These are phyloP conservation scores for Porogramme epimiltina DNA, from an alignment of 1,284 basidiomycete species.

Conservation along the genomic window DNA sequence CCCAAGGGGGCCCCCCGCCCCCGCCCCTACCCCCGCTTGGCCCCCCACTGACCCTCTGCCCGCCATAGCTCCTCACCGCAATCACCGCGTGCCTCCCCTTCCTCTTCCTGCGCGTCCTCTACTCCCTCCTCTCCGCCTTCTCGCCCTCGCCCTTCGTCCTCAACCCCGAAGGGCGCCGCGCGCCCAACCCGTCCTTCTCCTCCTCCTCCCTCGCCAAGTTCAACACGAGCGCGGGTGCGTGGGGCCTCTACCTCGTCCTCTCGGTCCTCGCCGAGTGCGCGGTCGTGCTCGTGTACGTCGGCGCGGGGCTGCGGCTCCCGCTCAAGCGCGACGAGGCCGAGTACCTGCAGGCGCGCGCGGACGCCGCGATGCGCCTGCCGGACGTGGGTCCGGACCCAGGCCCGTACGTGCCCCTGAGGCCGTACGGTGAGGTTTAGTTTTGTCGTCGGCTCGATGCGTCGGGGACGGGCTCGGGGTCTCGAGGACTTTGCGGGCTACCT, in stretches of 20 bases:
- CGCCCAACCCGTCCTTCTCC: background rate
- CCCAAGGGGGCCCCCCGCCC: too few species aligned
- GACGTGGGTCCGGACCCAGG: too few species aligned
- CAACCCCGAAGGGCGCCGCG: constrained; percentile 7
- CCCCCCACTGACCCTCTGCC: background rate
- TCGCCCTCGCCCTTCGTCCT: constrained; percentile 16
- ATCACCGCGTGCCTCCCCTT: constrained; percentile 57
- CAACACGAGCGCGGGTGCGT: constrained; percentile 53
- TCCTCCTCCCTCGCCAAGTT: constrained; percentile 29
- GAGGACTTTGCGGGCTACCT: too few species aligned
- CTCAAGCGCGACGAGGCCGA: constrained; percentile 32
- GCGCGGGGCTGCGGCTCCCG: constrained; percentile 38
- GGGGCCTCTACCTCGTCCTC: constrained; percentile 57
- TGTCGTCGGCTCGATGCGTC: too few species aligned
- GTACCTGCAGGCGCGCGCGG: background rate
- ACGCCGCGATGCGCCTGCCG: background rate
- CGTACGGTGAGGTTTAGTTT: too few species aligned
- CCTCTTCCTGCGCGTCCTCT: constrained; percentile 57
- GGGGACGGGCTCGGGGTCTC: too few species aligned
- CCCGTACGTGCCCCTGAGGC: too few species aligned
- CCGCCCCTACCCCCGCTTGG: too few species aligned
- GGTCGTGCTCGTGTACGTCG: constrained; percentile 47
- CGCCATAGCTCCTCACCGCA: constrained; percentile 49
- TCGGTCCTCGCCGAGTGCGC: constrained; percentile 59
- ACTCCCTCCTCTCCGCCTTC: constrained; percentile 53